phyloP scores from a whole-genome alignment of 1,139 yeast species.

The Protomyces inouyei region DNA sequence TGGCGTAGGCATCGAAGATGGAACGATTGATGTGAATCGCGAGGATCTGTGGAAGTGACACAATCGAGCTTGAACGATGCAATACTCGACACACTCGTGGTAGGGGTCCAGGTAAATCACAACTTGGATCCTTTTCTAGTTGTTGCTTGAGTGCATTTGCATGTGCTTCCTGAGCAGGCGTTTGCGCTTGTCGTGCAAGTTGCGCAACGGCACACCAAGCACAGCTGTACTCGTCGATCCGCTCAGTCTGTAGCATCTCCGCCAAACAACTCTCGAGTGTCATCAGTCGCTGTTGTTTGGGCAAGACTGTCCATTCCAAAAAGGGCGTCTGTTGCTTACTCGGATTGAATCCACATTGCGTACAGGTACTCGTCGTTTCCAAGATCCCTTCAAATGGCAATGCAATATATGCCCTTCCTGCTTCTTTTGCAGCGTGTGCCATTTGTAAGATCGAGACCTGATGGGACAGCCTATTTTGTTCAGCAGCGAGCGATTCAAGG shows the following conservation, averaged over 20 bases:
- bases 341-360: not conserved
- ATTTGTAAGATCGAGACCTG: conserved; percentile 16
- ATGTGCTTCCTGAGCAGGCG: not conserved
- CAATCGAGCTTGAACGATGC: not conserved
- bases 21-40: conserved; percentile 22
- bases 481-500: conserved; percentile 22
- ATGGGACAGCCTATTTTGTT: conserved; percentile 8
- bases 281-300: not conserved
- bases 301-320: conserved; percentile 15
- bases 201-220: conserved; percentile 3
- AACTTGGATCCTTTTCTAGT: not conserved
- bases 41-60: conserved; percentile 5
- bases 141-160: not conserved
- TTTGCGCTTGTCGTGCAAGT: not conserved
- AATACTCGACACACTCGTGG: not conserved
- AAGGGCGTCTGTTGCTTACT: conserved; percentile 5
- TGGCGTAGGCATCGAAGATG: conserved; percentile 11
- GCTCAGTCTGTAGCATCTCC: conserved; percentile 5
- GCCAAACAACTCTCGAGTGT: conserved; percentile 5
- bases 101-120: conserved; percentile 7
- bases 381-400: conserved; percentile 18
- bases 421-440: not conserved
- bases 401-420: conserved; percentile 1
- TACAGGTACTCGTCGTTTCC: conserved; percentile 4
- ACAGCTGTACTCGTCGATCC: conserved; percentile 18